Base-by-base conservation (phyloP, 495 filamentous ascomycete genomes). In the Aspergillus nidulans region DNA sequence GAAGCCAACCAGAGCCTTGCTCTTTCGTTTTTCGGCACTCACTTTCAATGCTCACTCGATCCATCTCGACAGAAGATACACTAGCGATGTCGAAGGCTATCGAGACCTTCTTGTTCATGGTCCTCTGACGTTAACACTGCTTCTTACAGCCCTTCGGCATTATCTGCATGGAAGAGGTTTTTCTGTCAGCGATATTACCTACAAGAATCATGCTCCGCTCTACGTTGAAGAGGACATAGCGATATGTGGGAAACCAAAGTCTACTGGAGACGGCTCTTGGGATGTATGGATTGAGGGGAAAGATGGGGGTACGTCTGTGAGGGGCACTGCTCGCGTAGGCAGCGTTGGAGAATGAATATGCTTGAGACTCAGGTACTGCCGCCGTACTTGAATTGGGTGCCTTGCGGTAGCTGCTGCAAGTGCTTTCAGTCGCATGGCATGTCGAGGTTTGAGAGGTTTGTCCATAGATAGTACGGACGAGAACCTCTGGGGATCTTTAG, bases 1-100 rank as follows among this genome's bases (percentile, higher is more conserved):
- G 15, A 73, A 62, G 0, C 89, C 89, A 0, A 84, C 83, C 15
- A 70, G 78, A 4, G 71, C 78, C 20, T 75, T 95, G 0, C 80
- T 96, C 25, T 92, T 91, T 69, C 83, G 89, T n/a, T 95, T 87
- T 71, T 89, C 85, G 25, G 89, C 89, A 0, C 78, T 96, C 16
- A 90, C 86, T 5, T 90, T 87, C 78, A 96, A 96, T 67, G 87
- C 89, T 6, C 91, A 95, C 64, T 72, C 77, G 6, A 95, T 95
- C 53, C 91, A 96, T 61, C 77, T 94, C n/a, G 88, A 95, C 65
- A 80, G 76, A 4, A 53, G 73, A 15, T 95, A 90, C 70, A 83
- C 84, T 19, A 78, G 78, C 18, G 72, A 81, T 25, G 70, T 82
- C 2, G 92, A 97, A 68, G 89, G 87, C 7, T 83, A 92, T 65